These are phyloP conservation scores for Boletus calvinii DNA, from an alignment of 1,284 basidiomycete species.

Conservation along the genomic window DNA sequence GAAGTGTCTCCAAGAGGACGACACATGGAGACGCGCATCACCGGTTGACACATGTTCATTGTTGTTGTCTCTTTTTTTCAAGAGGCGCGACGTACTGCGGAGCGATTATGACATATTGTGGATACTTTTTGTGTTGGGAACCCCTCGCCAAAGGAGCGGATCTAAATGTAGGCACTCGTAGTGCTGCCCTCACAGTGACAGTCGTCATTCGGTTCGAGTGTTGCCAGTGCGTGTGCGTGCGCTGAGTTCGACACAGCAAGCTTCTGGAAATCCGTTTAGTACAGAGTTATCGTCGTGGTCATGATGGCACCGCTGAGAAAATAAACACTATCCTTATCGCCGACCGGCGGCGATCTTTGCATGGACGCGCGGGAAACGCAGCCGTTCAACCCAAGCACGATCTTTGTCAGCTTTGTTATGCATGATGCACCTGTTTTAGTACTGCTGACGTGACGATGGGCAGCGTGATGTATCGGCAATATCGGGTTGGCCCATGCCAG, in stretches of 20 bases:
- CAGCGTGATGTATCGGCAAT: background rate
- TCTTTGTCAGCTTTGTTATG: background rate
- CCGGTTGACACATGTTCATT: background rate
- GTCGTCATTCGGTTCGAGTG: background rate
- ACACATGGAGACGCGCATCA: too few species aligned
- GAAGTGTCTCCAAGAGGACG: background rate
- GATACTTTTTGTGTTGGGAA: background rate
- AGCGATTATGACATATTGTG: background rate
- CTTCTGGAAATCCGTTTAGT: background rate
- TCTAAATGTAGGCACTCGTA: background rate
- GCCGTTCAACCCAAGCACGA: background rate
- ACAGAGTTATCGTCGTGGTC: background rate
- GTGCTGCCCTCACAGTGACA: too few species aligned
- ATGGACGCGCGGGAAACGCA: background rate
- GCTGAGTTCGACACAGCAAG: background rate
- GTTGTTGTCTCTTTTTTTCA: background rate
- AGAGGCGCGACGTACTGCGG: background rate
- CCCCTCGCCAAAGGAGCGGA: background rate
- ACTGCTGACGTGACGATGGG: background rate
- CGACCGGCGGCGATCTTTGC: background rate
- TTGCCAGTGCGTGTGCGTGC: background rate
- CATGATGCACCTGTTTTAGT: background rate
- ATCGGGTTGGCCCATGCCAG: background rate
- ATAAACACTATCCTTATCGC: background rate
- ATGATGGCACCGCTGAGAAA: background rate